Percentiles rank a stretch among this genome's conserved stretches.
Evolutionary conservation across 2,329 filamentous ascomycete genomes (phyloP).

Genomic region (Cercospora brassicicola): DNA sequence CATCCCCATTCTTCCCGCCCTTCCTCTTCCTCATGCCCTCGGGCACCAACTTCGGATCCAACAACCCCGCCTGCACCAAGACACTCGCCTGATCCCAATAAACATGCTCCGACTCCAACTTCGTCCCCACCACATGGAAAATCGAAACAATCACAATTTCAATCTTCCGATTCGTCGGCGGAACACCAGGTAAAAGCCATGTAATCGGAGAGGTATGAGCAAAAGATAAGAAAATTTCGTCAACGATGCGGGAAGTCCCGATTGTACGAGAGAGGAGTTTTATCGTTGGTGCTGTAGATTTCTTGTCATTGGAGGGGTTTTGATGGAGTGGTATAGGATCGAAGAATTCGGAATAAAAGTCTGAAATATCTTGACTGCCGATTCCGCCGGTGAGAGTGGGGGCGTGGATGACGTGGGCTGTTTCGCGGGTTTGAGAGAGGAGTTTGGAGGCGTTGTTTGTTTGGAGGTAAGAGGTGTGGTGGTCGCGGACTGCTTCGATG

Average conservation of each 20-base stretch:
- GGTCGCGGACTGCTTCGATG: constrained; percentile 49
- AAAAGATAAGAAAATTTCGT: constrained; percentile 60
- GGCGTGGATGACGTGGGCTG: constrained; percentile 46
- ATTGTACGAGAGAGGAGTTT: constrained; percentile 59
- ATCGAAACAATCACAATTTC: constrained; percentile 58
- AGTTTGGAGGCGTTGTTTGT: constrained; percentile 41
- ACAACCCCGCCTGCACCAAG: constrained; percentile 58
- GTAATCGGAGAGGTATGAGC: constrained; percentile 57
- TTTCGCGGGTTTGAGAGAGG: constrained; percentile 41
- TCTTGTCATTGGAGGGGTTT: background rate
- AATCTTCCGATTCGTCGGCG: constrained; percentile 57
- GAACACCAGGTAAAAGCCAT: constrained; percentile 61
- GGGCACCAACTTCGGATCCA: constrained; percentile 58
- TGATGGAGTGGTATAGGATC: constrained; percentile 53
- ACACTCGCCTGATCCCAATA: constrained; percentile 66
- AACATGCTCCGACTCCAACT: constrained; percentile 58
- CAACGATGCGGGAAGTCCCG: constrained; percentile 60
- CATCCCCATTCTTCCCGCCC: background rate
- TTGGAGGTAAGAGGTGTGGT: constrained; percentile 35
- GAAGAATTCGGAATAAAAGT: constrained; percentile 61
- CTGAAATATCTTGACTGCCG: constrained; percentile 44
- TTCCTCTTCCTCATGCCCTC: constrained; percentile 44
- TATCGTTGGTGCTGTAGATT: constrained; percentile 43
- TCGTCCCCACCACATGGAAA: constrained; percentile 55
- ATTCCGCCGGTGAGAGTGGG: constrained; percentile 51